Conservation (phyloP, 78 protist genomes). For the Tieghemostelium lacteum region DNA sequence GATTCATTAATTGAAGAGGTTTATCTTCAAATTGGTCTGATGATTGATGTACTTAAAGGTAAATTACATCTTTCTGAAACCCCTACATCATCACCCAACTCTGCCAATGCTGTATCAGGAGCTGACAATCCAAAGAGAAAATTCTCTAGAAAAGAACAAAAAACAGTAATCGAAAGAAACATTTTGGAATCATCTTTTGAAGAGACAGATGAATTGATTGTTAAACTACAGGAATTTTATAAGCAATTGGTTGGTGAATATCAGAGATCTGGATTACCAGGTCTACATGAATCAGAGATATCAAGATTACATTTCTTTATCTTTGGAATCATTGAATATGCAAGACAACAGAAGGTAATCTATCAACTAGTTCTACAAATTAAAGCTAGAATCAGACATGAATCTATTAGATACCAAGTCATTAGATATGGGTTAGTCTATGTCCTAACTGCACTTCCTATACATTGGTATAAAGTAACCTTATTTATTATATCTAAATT, state of each 20-base stretch:
- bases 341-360: constrained; percentile 25
- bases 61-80: too few species aligned
- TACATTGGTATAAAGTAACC: neutral
- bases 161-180: neutral
- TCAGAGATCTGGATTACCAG: constrained; percentile 21
- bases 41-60: constrained; percentile 27
- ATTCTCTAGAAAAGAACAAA: too few species aligned
- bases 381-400: neutral
- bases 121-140: neutral
- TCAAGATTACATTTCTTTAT: constrained; percentile 51
- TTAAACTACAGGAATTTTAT: constrained; percentile 5
- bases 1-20: constrained; percentile 54
- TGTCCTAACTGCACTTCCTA: constrained; percentile 4
- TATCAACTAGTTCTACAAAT: constrained; percentile 5
- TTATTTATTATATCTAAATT: neutral
- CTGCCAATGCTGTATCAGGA: neutral
- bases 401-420: constrained; percentile 9
- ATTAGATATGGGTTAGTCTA: constrained; percentile 6
- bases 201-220: constrained; percentile 52
- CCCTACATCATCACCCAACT: neutral
- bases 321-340: constrained; percentile 31
- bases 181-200: constrained; percentile 32
- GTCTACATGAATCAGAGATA: constrained; percentile 20
- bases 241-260: constrained; percentile 26
- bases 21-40: constrained; percentile 57